Percentiles rank a stretch among this genome's conserved stretches.
These are phyloP conservation scores for Auricularia cornea DNA, from an alignment of 768 basidiomycete species.

Conservation along the genomic window DNA sequence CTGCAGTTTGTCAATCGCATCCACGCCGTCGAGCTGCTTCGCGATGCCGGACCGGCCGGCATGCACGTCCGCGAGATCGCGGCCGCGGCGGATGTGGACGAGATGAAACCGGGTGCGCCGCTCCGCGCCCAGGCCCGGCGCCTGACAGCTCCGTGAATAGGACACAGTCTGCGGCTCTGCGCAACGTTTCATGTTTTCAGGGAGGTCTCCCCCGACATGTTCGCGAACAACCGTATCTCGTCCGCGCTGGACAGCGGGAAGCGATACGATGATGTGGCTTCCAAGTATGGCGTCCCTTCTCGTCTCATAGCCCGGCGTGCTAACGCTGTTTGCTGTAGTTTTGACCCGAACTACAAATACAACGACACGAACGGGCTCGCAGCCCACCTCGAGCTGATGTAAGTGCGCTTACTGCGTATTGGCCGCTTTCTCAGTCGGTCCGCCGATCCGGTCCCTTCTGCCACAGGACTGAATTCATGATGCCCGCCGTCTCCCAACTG, in stretches of 20 bases:
- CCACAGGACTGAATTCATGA: no score
- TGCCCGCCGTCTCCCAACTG: constrained; percentile 53
- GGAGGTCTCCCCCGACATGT: constrained; percentile 15
- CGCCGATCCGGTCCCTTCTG: no score
- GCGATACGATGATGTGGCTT: constrained; percentile 9
- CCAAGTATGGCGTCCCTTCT: no score
- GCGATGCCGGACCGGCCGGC: constrained; percentile 49
- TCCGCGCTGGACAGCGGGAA: constrained; percentile 12
- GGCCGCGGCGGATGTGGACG: constrained; percentile 21
- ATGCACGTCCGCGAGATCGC: constrained; percentile 39
- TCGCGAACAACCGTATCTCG: constrained; percentile 14
- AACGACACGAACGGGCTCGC: constrained; percentile 55
- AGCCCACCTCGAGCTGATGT: constrained; percentile 67
- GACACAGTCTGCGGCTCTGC: constrained; percentile 11
- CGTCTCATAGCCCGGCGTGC: no score
- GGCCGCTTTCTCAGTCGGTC: no score
- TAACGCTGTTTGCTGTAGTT: no score
- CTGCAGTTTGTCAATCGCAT: constrained; percentile 66
- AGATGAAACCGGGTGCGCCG: constrained; percentile 43
- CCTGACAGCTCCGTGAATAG: no score
- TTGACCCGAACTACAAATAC: no score
- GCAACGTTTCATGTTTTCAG: constrained; percentile 15
- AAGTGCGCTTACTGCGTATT: no score
- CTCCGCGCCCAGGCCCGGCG: no score
- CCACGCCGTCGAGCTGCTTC: constrained; percentile 60